Evolutionary conservation across 2,329 filamentous ascomycete species (phyloP), one percentile per base, ranked within the genome.

Genomic region (Microcyclosporella mali): DNA sequence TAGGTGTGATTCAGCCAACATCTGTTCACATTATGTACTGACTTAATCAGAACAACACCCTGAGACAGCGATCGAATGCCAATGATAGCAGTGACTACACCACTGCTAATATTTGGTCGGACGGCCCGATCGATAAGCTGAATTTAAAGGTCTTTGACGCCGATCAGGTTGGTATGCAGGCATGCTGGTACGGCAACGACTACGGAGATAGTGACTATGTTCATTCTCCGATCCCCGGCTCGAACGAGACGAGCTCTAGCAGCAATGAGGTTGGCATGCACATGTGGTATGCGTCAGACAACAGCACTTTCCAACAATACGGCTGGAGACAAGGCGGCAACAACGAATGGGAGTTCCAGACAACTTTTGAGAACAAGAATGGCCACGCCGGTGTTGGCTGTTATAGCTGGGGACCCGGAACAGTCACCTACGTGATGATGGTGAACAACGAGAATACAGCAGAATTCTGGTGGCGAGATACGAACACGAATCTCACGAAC

Each of bases 401-500:
- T 46, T 70, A 68, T 46, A 64, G 59, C 14, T 70, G 68, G 68
- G 66, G 64, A 11, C 53, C 55, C 2, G 39, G 33, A 29, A 34
- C 33, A 17, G 60, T 61, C 0, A 65, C 64, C 7, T 71, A 72
- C 46, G 61, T 66, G 14, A 70, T 71, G 66, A 58, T 71, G 43
- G 62, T 67, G 11, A 67, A 68, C 43, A 42, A 57, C 10, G 28
- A 64, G 4, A 65, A 68, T 45, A 56, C 59, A 3, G 58, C 66
- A 2, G 65, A 70, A 37, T 58, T 71, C 25, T 69, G 60, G 51
- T 71, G 69, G 69, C 69, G 66, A 49, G 68, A 72, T 41, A 65
- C 64, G 2, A 64, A 70, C 45, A 59, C 52, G 4, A 66, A 53
- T 4, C 37, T 55, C 2, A 47, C 48, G 1, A 55, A 57, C 3